Evolutionary conservation across 2,329 filamentous ascomycete genomes (phyloP), one percentile per base, ranked within the genome.

Genomic region (Neophaeococcomyces aloes): DNA sequence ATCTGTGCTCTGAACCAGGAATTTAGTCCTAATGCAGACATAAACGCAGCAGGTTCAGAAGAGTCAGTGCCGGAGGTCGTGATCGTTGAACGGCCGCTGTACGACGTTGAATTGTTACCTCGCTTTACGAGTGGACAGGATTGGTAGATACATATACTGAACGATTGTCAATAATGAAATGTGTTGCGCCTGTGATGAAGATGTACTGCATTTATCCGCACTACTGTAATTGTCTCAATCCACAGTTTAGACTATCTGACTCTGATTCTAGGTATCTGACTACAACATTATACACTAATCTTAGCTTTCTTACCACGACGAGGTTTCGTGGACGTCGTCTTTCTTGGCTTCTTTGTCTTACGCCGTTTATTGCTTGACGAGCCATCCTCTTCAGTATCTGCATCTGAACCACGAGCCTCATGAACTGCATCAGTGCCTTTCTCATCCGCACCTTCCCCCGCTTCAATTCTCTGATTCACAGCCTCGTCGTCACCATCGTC

Each of bases 1-100:
- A 18, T 30, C 15, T 34, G 30, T 27, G 4, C 21, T 2, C 15
- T 34, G 11, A 29, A 42, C 30, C 27, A 6, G 21, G 8, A 11
- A 13, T 29, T 29, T 7, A 13, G 8, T 15, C 38, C 38, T 7
- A 13, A 5, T 15, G 10, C 42, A 36, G n/a, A 37, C 39, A 29
- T 40, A 42, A n/a, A 46, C 33, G 19, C 44, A 17, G 35, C 56
- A 62, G 54, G 14, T 11, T 29, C 23, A 15, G 36, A 44, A 3
- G 21, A 44, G 8, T 46, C 43, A 19, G 34, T 48, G 6, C 49
- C 70, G 17, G 91, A 98, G 64, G 83, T 95, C 36, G 88, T 86
- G 2, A 69, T 96, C 40, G 79, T 96, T 11, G 89, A 96, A 69
- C 71, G 88, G 56, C 88, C 89, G 15, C 72, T 79, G 54, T 91